Conservation (phyloP, 257 asterid genomes). For the Nicotiana benthamiana region DNA sequence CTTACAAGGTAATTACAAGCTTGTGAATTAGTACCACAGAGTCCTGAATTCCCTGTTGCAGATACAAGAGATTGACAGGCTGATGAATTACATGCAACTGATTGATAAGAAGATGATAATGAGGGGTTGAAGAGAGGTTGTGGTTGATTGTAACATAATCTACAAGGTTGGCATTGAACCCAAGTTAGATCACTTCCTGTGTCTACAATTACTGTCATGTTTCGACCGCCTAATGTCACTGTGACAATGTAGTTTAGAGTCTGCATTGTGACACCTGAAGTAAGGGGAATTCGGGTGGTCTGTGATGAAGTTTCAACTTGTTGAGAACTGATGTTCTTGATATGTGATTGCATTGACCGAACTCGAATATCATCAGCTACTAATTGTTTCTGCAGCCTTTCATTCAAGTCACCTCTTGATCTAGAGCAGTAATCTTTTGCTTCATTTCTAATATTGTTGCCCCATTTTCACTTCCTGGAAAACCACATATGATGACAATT, state of each 20-base stretch:
- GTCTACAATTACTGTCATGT: conserved; percentile 67
- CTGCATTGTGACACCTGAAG: conserved; percentile 55
- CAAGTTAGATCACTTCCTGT: conserved; percentile 86
- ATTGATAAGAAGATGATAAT: conserved; percentile 44
- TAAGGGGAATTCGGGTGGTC: conserved; percentile 44
- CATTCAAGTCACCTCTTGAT: conserved; percentile 19
- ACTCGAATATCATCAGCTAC: conserved; percentile 42
- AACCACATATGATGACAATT: not conserved
- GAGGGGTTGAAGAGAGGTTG: conserved; percentile 71
- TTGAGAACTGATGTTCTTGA: conserved; percentile 26
- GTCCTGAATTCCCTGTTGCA: conserved; percentile 50
- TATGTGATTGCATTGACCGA: conserved; percentile 44
- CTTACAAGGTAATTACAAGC: conserved; percentile 52
- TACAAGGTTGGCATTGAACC: conserved; percentile 91
- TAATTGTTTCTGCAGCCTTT: conserved; percentile 26
- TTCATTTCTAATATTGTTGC: conserved; percentile 68
- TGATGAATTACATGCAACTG: conserved; percentile 51
- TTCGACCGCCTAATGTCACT: conserved; percentile 47
- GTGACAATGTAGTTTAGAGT: conserved; percentile 76
- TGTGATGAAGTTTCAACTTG: conserved; percentile 26
- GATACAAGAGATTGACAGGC: conserved; percentile 48
- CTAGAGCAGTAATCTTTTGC: conserved; percentile 43
- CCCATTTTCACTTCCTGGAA: conserved; percentile 53
- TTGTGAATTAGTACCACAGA: conserved; percentile 32
- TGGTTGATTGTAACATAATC: conserved; percentile 58